These are phyloP conservation scores for Tetracladium marchalianum DNA, from an alignment of 495 filamentous ascomycete genomes.

Conservation along the genomic window DNA sequence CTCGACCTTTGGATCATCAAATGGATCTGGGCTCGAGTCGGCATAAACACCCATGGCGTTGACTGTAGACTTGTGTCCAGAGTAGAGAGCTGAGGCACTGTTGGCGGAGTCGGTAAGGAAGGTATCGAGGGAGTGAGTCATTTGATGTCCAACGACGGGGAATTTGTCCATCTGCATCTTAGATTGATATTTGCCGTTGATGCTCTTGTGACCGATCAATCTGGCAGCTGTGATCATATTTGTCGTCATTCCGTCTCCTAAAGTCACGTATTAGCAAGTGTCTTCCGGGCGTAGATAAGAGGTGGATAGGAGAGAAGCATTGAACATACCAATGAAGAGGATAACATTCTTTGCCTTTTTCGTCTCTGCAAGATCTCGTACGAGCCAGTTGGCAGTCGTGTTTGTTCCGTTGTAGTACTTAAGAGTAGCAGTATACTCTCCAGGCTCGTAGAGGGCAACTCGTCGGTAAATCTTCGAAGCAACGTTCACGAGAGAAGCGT, in stretches of 20 bases:
- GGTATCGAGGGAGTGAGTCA: conserved; percentile 64
- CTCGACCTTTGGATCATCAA: conserved; percentile 71
- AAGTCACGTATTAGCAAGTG: neutral
- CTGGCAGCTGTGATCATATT: conserved; percentile 53
- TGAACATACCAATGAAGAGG: conserved; percentile 52
- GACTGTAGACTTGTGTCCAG: conserved; percentile 64
- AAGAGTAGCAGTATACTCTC: conserved; percentile 60
- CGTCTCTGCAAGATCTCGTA: conserved; percentile 50
- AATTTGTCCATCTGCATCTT: conserved; percentile 61
- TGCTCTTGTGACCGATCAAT: conserved; percentile 59
- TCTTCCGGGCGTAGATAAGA: no score
- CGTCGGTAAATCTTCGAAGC: conserved; percentile 59
- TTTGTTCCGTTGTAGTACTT: conserved; percentile 55
- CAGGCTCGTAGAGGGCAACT: conserved; percentile 57
- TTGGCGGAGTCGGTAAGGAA: conserved; percentile 75
- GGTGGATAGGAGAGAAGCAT: neutral
- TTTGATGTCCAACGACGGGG: conserved; percentile 60
- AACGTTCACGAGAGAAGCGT: conserved; percentile 58
- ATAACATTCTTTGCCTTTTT: conserved; percentile 71
- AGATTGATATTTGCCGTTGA: conserved; percentile 66
- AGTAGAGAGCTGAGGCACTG: conserved; percentile 62
- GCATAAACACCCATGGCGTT: conserved; percentile 66
- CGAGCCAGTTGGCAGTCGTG: conserved; percentile 58
- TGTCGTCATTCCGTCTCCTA: conserved; percentile 65
- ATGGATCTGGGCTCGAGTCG: conserved; percentile 51